phyloP scores from a whole-genome alignment of 2,329 filamentous ascomycete genomes.

The Monilinia polystroma region DNA sequence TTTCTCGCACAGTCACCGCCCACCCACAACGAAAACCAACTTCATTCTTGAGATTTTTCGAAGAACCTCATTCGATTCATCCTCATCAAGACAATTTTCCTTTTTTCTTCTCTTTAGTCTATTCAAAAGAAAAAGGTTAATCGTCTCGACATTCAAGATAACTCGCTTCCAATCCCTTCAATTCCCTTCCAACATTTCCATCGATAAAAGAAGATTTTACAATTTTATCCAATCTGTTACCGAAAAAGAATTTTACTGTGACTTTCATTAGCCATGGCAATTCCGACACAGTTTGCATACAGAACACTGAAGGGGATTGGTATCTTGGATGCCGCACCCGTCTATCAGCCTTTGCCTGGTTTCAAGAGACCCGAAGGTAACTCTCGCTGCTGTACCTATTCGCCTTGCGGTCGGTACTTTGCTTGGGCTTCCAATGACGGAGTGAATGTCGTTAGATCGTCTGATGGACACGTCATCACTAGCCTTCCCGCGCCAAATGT shows the following conservation, averaged over 20 bases:
- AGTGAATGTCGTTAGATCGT: slow-evolving; percentile 82
- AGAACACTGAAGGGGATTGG: slow-evolving; percentile 97
- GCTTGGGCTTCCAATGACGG: slow-evolving; percentile 88
- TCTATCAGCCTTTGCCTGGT: slow-evolving; percentile 80
- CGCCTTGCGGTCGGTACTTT: slow-evolving; percentile 92
- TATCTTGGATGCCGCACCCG: slow-evolving; percentile 84
- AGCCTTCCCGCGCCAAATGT: slow-evolving; percentile 78
- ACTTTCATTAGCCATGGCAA: slow-evolving; percentile 93
- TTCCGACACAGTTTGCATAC: slow-evolving; percentile 91
- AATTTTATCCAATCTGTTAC: slow-evolving; percentile 31
- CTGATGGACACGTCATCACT: slow-evolving; percentile 70
- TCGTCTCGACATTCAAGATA: slow-evolving; percentile 21
- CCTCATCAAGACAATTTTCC: slow-evolving; percentile 18
- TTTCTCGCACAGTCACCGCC: slow-evolving; percentile 20
- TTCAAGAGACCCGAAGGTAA: slow-evolving; percentile 90
- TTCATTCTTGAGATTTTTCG: slow-evolving; percentile 14
- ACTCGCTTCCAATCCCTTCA: slow-evolving; percentile 24
- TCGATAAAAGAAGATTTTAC: slow-evolving; percentile 30
- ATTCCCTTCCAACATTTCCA: slow-evolving; percentile 21
- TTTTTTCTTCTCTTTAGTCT: neutral
- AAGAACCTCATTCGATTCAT: slow-evolving; percentile 17
- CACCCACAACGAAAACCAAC: slow-evolving; percentile 13
- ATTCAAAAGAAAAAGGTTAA: neutral
- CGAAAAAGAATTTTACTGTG: slow-evolving; percentile 49
- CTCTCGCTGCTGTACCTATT: slow-evolving; percentile 92